Percentiles rank a stretch among this genome's conserved stretches.
Evolutionary conservation across 768 basidiomycete species (phyloP).

Genomic region (Phylloporus sp.): DNA sequence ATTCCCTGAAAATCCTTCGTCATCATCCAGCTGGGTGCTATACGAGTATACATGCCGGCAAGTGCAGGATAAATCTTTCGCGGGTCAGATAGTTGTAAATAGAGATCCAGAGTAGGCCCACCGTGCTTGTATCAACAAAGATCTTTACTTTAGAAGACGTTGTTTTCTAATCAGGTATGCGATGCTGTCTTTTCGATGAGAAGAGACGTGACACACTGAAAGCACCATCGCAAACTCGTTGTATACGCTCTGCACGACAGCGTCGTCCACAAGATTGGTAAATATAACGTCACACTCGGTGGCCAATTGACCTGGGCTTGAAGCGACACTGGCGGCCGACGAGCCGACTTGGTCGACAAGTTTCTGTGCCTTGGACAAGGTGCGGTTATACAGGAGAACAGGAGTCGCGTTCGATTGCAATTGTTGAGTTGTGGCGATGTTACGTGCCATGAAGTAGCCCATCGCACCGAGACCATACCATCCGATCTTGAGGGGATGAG

Average conservation of each 20-base stretch:
- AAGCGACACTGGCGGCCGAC: slow-evolving; percentile 50
- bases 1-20: slow-evolving; percentile 41
- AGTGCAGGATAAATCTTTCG: slow-evolving; percentile 51
- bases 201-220: slow-evolving; percentile 36
- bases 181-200: not conserved
- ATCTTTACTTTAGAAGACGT: slow-evolving; percentile 55
- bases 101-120: slow-evolving; percentile 31
- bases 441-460: slow-evolving; percentile 74
- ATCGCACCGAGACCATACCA: slow-evolving; percentile 54
- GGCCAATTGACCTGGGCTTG: slow-evolving; percentile 54
- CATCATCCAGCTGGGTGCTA: not conserved
- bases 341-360: slow-evolving; percentile 53
- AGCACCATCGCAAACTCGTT: slow-evolving; percentile 54
- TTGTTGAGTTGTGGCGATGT: slow-evolving; percentile 57
- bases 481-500: slow-evolving; percentile 39
- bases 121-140: slow-evolving; percentile 84
- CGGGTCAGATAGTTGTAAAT: slow-evolving; percentile 6
- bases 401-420: slow-evolving; percentile 41
- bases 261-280: slow-evolving; percentile 69
- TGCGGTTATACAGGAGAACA: slow-evolving; percentile 75
- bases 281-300: slow-evolving; percentile 69
- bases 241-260: slow-evolving; percentile 61
- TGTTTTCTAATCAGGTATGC: slow-evolving; percentile 28
- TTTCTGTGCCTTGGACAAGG: slow-evolving; percentile 51
- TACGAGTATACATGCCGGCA: slow-evolving; percentile 33